Evolutionary conservation across 2,329 filamentous ascomycete genomes (phyloP).

Genomic region (Ciborinia camelliae): DNA sequence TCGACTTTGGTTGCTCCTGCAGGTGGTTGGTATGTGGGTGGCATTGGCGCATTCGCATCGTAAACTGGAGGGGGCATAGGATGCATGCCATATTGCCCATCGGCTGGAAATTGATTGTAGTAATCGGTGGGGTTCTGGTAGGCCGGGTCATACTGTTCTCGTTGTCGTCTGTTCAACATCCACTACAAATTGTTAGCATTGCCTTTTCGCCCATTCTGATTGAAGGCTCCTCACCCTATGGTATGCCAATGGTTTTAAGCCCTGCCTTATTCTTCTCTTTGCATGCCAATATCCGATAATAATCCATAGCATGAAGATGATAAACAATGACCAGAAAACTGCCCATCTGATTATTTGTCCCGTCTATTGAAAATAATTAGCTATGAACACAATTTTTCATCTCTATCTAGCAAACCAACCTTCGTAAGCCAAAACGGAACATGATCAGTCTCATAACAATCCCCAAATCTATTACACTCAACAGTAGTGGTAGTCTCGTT

Average conservation of each 20-base stretch:
- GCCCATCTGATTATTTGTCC: slow-evolving; percentile 61
- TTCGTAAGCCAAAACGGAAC: slow-evolving; percentile 42
- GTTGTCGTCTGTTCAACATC: slow-evolving; percentile 35
- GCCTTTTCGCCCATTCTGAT: background rate
- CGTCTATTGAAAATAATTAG: slow-evolving; percentile 34
- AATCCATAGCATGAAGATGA: slow-evolving; percentile 58
- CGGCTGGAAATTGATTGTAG: slow-evolving; percentile 42
- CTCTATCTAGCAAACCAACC: slow-evolving; percentile 32
- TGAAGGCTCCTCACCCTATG: slow-evolving; percentile 55
- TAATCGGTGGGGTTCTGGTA: slow-evolving; percentile 46
- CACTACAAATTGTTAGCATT: slow-evolving; percentile 31
- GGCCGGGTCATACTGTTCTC: slow-evolving; percentile 40
- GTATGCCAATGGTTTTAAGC: slow-evolving; percentile 63
- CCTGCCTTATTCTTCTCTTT: slow-evolving; percentile 60
- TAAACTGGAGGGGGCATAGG: slow-evolving; percentile 53
- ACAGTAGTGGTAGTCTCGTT: background rate
- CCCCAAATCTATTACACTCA: slow-evolving; percentile 10
- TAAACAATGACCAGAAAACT: slow-evolving; percentile 60
- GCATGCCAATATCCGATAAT: slow-evolving; percentile 69
- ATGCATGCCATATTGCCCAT: slow-evolving; percentile 47
- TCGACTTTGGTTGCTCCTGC: slow-evolving; percentile 52
- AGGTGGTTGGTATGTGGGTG: slow-evolving; percentile 54
- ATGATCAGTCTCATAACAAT: slow-evolving; percentile 34
- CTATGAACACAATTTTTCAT: background rate
- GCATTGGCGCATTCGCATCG: slow-evolving; percentile 50